A percentile compares a stretch with the other conserved stretches of the same genome.
These are phyloP conservation scores for Mucor mucedo DNA, from an alignment of 371 early-diverging fungal species.

Conservation along the genomic window DNA sequence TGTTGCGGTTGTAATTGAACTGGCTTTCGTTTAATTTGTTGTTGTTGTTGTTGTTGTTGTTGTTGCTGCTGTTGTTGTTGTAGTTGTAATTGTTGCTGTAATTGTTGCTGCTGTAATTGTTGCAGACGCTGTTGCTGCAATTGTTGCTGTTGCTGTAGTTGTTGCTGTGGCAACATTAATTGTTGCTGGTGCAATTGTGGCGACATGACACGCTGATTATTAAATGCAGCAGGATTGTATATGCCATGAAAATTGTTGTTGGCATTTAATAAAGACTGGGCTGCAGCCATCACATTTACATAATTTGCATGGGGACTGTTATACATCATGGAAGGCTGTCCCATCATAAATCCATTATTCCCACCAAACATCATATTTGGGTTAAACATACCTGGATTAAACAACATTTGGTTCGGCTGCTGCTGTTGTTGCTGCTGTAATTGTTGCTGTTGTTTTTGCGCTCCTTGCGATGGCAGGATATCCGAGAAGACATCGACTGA, in stretches of 20 bases:
- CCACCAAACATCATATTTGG: not conserved
- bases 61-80: slow-evolving; percentile 6
- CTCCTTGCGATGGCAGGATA: slow-evolving; percentile 10
- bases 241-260: no score
- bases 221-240: slow-evolving; percentile 10
- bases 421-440: slow-evolving; percentile 6
- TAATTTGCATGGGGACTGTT: slow-evolving; percentile 15
- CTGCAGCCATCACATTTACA: slow-evolving; percentile 19
- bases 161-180: slow-evolving; percentile 4
- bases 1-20: slow-evolving; percentile 14
- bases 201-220: slow-evolving; percentile 9
- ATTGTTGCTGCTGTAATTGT: not conserved
- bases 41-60: slow-evolving; percentile 6
- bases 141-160: slow-evolving; percentile 8
- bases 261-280: slow-evolving; percentile 21
- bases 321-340: not conserved
- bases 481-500: slow-evolving; percentile 23
- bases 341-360: not conserved
- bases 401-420: slow-evolving; percentile 8
- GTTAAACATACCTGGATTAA: slow-evolving; percentile 14
- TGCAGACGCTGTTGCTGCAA: slow-evolving; percentile 20
- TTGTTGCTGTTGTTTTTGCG: not conserved
- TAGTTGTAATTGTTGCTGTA: not conserved
- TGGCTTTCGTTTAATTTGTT: slow-evolving; percentile 27
- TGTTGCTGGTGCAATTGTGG: not conserved